phyloP scores from a whole-genome alignment of 208 protist genomes.

The Crithidia acanthocephali region DNA sequence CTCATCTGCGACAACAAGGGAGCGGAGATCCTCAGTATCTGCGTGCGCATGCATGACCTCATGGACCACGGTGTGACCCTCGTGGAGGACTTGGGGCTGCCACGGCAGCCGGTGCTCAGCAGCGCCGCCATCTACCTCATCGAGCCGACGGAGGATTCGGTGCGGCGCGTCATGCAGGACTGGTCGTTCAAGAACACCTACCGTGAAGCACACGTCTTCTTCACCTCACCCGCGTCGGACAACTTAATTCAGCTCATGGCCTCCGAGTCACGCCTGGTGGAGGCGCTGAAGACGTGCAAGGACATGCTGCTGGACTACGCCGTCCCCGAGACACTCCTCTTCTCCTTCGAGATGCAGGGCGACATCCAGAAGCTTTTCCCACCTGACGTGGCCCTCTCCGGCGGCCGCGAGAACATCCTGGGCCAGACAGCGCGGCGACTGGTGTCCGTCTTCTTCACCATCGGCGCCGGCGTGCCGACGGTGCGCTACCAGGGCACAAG shows the following conservation, averaged over 20 bases:
- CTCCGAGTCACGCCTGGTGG: conserved; percentile 37
- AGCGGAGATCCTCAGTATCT: conserved; percentile 61
- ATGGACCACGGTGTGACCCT: conserved; percentile 79
- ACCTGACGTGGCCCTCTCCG: conserved; percentile 34
- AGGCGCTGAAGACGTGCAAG: conserved; percentile 54
- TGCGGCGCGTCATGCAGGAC: conserved; percentile 63
- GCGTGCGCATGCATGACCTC: conserved; percentile 76
- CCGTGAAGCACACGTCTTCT: conserved; percentile 80
- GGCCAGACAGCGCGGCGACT: conserved; percentile 55
- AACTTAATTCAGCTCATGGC: conserved; percentile 54
- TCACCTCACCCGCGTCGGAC: conserved; percentile 49
- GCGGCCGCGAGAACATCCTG: conserved; percentile 47
- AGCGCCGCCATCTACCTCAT: conserved; percentile 79
- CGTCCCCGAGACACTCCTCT: conserved; percentile 66
- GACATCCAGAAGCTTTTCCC: conserved; percentile 62
- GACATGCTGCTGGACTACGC: conserved; percentile 78
- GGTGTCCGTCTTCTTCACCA: conserved; percentile 61
- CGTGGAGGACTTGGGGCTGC: conserved; percentile 70
- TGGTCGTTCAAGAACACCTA: conserved; percentile 65
- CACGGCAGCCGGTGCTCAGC: conserved; percentile 67
- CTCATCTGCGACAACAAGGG: conserved; percentile 68
- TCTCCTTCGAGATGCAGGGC: conserved; percentile 62
- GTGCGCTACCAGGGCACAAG: conserved; percentile 75
- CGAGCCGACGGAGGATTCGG: conserved; percentile 46
- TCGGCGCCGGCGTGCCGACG: conserved; percentile 56